Base-by-base conservation (phyloP, 1,284 basidiomycete genomes). In the Inonotus obliquus region DNA sequence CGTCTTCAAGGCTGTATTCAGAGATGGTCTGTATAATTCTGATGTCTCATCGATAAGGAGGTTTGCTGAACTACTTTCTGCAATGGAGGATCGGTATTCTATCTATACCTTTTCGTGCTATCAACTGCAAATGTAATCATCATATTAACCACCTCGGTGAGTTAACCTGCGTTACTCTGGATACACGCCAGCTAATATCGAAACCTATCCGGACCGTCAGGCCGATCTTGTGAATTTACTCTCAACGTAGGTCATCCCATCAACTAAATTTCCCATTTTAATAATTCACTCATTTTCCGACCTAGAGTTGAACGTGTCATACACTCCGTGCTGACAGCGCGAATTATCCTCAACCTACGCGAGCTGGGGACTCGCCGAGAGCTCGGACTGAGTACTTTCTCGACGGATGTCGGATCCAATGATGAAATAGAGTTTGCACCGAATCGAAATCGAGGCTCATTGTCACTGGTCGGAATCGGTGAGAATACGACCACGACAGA, bases 101-200 rank as follows among this genome's bases (percentile, higher is more conserved):
- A 35, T 35, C 17, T 52, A 1, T 52, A 52, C 32, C 51, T 52
- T 14, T 27, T 52, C 27, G 48, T 45, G 9, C 38, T 59, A 35
- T 59, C 57, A 25, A 53, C 23, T 19, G 57, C 57, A 3, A 59
- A 59, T 32, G 47, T 59, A 17, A 48, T 52, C 38, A 48, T 59
- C 7, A 59, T 59, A 14, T n/a, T 53, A 29, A 52, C 51, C 2
- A 32, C 51, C 19, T 52, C 51, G 4, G 51, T 52, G 17, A 52
- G 51, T 52, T 27, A 17, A 35, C 13, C 17, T 17, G 13, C 11
- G 25, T 13, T n/a, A n/a, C n/a, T n/a, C n/a, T n/a, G n/a, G 23
- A 17, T 29, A 1, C 27, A 14, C 48, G 1, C 48, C 11, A 9
- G 27, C 48, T 25, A 23, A 25, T 49, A 23, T 23, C 23, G 6